These are phyloP conservation scores for Catharanthus roseus DNA, from an alignment of 257 asterid genomes.

Conservation along the genomic window DNA sequence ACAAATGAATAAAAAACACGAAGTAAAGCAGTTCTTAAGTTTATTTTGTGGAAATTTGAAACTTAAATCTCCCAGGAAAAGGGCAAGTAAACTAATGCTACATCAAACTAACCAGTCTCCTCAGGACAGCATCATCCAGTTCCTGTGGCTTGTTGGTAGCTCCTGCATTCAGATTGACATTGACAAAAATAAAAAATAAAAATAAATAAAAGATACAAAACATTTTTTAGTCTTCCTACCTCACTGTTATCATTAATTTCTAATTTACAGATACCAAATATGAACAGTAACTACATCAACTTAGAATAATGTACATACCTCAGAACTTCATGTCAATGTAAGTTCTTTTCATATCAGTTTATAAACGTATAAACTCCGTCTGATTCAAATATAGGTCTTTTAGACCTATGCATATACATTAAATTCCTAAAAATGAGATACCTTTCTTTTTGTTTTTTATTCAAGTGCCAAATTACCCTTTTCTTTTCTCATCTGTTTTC, in stretches of 20 bases:
- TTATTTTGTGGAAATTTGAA: neutral
- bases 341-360: neutral
- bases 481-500: too few species aligned
- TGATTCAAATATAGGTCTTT: too few species aligned
- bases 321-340: neutral
- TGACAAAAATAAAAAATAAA: too few species aligned
- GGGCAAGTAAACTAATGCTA: slow-evolving; percentile 4
- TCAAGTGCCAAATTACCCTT: too few species aligned
- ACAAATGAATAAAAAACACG: neutral
- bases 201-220: slow-evolving; percentile 1
- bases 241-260: neutral
- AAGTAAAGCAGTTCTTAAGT: neutral
- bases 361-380: too few species aligned
- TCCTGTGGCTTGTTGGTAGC: slow-evolving; percentile 99
- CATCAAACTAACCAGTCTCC: slow-evolving; percentile 85
- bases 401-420: too few species aligned
- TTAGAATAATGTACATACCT: neutral
- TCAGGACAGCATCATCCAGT: slow-evolving; percentile 96
- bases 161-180: slow-evolving; percentile 51
- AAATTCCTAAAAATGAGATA: too few species aligned
- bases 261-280: neutral
- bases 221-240: neutral
- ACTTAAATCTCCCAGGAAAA: neutral
- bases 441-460: too few species aligned
- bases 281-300: neutral